These are phyloP conservation scores for Trametes punicea DNA, from an alignment of 768 basidiomycete species.

Conservation along the genomic window DNA sequence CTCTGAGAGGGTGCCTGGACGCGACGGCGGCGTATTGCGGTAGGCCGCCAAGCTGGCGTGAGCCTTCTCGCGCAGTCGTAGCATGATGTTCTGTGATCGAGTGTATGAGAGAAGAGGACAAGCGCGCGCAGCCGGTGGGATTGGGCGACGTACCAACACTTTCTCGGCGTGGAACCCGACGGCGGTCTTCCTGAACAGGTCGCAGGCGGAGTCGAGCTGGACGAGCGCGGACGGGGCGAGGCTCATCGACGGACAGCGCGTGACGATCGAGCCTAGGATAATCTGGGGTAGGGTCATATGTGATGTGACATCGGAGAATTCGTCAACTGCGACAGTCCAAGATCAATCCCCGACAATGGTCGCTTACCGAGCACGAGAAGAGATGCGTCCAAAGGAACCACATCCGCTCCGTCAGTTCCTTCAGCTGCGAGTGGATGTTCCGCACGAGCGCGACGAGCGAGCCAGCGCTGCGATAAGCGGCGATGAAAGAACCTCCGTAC, in stretches of 20 bases:
- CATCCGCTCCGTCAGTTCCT: slow-evolving; percentile 62
- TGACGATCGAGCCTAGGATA: slow-evolving; percentile 66
- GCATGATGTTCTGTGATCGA: slow-evolving; percentile 48
- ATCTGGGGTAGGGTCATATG: too few relatives aligned
- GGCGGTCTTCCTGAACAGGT: slow-evolving; percentile 54
- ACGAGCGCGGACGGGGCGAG: slow-evolving; percentile 65
- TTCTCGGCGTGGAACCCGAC: slow-evolving; percentile 53
- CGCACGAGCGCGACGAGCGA: slow-evolving; percentile 67
- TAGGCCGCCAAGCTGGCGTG: slow-evolving; percentile 33
- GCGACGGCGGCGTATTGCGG: slow-evolving; percentile 33
- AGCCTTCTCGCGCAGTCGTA: slow-evolving; percentile 54
- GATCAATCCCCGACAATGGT: not conserved
- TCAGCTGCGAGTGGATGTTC: slow-evolving; percentile 65
- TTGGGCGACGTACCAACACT: slow-evolving; percentile 59
- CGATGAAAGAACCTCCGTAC: slow-evolving; percentile 64
- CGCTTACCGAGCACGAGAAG: slow-evolving; percentile 63
- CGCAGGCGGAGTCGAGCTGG: slow-evolving; percentile 60
- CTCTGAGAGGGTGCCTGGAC: slow-evolving; percentile 34
- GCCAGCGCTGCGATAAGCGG: slow-evolving; percentile 64
- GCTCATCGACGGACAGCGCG: slow-evolving; percentile 58
- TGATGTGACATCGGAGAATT: slow-evolving; percentile 4
- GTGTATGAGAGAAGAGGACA: too few relatives aligned
- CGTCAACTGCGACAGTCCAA: not conserved
- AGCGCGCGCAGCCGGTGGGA: too few relatives aligned
- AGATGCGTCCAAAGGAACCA: slow-evolving; percentile 74